These are phyloP conservation scores for Suillus discolor DNA, from an alignment of 768 basidiomycete genomes.

Conservation along the genomic window DNA sequence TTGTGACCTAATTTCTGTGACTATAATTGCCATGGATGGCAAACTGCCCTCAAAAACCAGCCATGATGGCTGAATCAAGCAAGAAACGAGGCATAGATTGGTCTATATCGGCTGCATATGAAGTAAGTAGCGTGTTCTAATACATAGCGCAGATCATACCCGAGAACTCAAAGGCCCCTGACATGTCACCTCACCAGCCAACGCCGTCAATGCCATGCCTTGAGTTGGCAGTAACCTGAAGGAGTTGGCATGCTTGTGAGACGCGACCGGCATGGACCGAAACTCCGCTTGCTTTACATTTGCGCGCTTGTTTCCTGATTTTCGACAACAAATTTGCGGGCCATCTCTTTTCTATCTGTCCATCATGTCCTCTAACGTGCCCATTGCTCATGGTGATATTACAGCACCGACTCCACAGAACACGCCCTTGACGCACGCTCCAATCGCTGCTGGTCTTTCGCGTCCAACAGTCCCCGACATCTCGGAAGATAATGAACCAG, in stretches of 20 bases:
- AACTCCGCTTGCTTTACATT: constrained; percentile 35
- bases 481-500: constrained; percentile 76
- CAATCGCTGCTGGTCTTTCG: constrained; percentile 77
- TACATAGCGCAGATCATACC: not conserved
- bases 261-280: constrained; percentile 33
- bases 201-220: constrained; percentile 3
- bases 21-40: constrained; percentile 3
- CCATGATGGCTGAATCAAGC: constrained; percentile 4
- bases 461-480: constrained; percentile 90
- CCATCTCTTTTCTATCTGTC: constrained; percentile 28
- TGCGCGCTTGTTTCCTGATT: constrained; percentile 27
- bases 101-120: not conserved
- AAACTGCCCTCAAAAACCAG: not conserved
- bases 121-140: not conserved
- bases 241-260: constrained; percentile 1
- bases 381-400: constrained; percentile 60
- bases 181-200: not conserved
- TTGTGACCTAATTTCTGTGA: not conserved
- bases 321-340: constrained; percentile 19
- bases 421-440: constrained; percentile 83
- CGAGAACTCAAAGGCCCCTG: not conserved
- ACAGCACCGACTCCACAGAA: constrained; percentile 95
- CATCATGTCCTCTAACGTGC: constrained; percentile 70
- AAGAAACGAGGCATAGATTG: constrained; percentile 5
- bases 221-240: constrained; percentile 3